Evolutionary conservation across 1,284 basidiomycete species (phyloP), one percentile per base, ranked within the genome.

Genomic region (Sporisorium graminicola): DNA sequence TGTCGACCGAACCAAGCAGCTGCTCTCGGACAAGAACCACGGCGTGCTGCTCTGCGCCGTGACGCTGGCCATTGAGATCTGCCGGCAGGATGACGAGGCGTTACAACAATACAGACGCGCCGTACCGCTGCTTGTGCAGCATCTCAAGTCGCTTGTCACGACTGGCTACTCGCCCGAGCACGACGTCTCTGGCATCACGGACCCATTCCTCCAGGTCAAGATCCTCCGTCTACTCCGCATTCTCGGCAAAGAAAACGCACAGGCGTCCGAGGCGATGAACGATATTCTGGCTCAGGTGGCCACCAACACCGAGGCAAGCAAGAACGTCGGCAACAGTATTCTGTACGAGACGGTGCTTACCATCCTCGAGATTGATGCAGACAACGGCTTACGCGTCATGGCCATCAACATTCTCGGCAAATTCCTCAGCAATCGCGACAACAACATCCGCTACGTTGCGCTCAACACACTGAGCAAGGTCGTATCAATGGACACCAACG

Each of bases 321-420:
- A 99, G 88, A 99, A 98, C 81, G 97, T 99, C 75, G 97, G 97
- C 65, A 99, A 99, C 86, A 92, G 95, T 7, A 99, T 99, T 73
- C 88, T 99, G 37, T 99, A 99, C 86, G 97, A 99, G 87, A 96
- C 96, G 0, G 97, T 99, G 2, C 89, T 98, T 74, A 95, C 95
- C 8, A 93, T 99, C n/a, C 89, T 99, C 53, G 96, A 99, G 80
- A 99, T 99, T 71, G 95, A 98, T 84, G 96, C 97, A 9, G 97
- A 99, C 86, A 93, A 91, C 64, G 94, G 95, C 24, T 87, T 99
- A 43, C 91, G 97, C 6, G 96, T 99, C 58, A 98, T 99, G 97
- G 97, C 97, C 0, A 99, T 99, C 87, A 99, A 99, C 86, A 98
- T 99, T 66, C 89, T 99, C 47, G 97, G 97, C 70, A 99, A 98